These are phyloP conservation scores for Tricholoma furcatifolium DNA, from an alignment of 768 basidiomycete genomes.

Conservation along the genomic window DNA sequence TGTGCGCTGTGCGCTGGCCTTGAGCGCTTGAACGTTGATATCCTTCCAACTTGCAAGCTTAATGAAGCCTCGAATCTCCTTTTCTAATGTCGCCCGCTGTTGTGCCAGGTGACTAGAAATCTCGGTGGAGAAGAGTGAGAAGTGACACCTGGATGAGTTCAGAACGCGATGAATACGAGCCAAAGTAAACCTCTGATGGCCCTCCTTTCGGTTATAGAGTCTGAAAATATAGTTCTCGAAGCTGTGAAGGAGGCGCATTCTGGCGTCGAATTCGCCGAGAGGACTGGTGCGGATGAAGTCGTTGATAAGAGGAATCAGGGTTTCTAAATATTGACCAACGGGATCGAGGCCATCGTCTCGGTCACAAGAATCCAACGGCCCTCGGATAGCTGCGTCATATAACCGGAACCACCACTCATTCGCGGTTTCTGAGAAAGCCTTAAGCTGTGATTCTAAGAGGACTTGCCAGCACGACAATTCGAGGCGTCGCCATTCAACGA, in stretches of 20 bases:
- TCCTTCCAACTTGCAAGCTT: slow-evolving; percentile 99
- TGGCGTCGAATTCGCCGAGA: slow-evolving; percentile 77
- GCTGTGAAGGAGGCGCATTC: slow-evolving; percentile 65
- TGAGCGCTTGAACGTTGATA: slow-evolving; percentile 90
- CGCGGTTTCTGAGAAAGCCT: slow-evolving; percentile 46
- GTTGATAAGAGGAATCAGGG: slow-evolving; percentile 75
- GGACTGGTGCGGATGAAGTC: slow-evolving; percentile 73
- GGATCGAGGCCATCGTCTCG: slow-evolving; percentile 31
- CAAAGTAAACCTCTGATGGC: slow-evolving; percentile 32
- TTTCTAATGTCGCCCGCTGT: slow-evolving; percentile 67
- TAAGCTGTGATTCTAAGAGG: slow-evolving; percentile 71
- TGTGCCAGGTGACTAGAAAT: slow-evolving; percentile 48
- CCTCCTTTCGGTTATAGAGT: slow-evolving; percentile 32
- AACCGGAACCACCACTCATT: slow-evolving; percentile 88
- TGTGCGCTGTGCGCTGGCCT: slow-evolving; percentile 85
- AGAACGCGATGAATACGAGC: slow-evolving; percentile 58
- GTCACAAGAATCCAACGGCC: slow-evolving; percentile 47
- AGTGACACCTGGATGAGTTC: slow-evolving; percentile 59
- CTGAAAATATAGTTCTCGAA: slow-evolving; percentile 55
- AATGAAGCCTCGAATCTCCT: slow-evolving; percentile 80
- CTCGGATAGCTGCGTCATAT: slow-evolving; percentile 76
- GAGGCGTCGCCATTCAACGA: slow-evolving; percentile 87
- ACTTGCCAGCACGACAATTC: slow-evolving; percentile 87
- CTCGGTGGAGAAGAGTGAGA: slow-evolving; percentile 52
- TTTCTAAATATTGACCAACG: slow-evolving; percentile 54